Evolutionary conservation across 2,329 filamentous ascomycete species (phyloP).

Genomic region (Clonostachys chloroleuca): DNA sequence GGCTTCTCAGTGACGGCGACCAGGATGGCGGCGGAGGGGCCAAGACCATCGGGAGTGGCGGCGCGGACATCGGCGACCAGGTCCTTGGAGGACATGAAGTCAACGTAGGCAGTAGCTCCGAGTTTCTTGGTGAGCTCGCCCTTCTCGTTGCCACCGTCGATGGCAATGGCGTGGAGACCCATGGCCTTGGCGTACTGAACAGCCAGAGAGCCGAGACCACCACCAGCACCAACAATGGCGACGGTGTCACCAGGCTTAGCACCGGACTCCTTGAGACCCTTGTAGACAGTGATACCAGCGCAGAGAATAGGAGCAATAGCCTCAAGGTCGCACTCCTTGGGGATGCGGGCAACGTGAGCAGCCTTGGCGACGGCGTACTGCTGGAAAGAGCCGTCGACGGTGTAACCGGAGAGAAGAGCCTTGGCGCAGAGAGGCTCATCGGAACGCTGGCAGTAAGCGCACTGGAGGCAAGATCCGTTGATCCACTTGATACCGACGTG

Average conservation of each 20-base stretch:
- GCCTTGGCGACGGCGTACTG: conserved; percentile 88
- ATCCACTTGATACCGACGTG: conserved; percentile 91
- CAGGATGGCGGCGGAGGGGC: conserved; percentile 82
- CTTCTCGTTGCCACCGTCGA: conserved; percentile 84
- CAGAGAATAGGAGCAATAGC: conserved; percentile 77
- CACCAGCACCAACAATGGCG: conserved; percentile 82
- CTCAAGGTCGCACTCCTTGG: conserved; percentile 72
- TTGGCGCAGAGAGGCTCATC: conserved; percentile 82
- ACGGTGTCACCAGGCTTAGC: conserved; percentile 71
- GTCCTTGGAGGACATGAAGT: conserved; percentile 74
- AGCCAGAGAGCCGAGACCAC: conserved; percentile 74
- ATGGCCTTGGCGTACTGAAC: conserved; percentile 89
- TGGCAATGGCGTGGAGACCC: conserved; percentile 76
- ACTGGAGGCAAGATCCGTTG: conserved; percentile 80
- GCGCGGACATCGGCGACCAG: conserved; percentile 81
- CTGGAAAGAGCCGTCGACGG: conserved; percentile 90
- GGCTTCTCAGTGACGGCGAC: conserved; percentile 86
- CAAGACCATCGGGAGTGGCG: conserved; percentile 73
- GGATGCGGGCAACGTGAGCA: conserved; percentile 76
- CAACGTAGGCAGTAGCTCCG: conserved; percentile 70
- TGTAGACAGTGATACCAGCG: conserved; percentile 85
- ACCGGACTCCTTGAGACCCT: conserved; percentile 82
- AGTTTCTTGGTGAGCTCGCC: conserved; percentile 62
- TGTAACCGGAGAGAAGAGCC: conserved; percentile 80
- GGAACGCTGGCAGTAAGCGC: conserved; percentile 74